Conservation (phyloP, 129 eudicot species). For the Artemisia annua region DNA sequence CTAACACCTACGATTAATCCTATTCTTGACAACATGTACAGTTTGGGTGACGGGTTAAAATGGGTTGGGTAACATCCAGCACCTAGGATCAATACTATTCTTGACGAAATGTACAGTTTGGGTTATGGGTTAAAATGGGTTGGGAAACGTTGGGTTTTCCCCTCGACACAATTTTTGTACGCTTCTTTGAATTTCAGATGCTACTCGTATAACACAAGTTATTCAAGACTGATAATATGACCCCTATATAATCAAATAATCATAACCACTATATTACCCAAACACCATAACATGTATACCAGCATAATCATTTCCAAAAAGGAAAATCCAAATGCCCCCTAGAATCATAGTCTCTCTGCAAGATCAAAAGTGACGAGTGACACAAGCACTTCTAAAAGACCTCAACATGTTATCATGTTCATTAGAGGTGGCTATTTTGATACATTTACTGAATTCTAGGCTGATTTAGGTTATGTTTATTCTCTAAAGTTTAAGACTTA, state of each 20-base stretch:
- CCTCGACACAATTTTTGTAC: background rate
- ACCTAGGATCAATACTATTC: constrained; percentile 12
- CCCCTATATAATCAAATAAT: background rate
- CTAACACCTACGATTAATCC: constrained; percentile 20
- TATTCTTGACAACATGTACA: background rate
- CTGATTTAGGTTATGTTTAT: no score
- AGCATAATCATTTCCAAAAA: background rate
- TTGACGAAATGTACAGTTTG: background rate
- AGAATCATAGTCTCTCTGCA: background rate
- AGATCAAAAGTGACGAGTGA: background rate
- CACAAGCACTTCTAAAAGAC: background rate
- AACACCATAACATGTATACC: background rate
- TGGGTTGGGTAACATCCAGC: constrained; percentile 1
- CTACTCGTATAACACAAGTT: background rate
- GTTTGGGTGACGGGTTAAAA: background rate
- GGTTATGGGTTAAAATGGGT: background rate
- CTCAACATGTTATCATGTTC: constrained; percentile 11
- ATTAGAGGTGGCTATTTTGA: background rate
- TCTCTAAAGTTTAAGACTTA: no score
- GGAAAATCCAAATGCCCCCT: background rate
- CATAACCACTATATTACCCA: background rate
- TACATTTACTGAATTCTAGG: background rate
- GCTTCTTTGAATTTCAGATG: background rate
- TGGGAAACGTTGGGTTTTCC: background rate
- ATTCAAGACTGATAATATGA: background rate